These are phyloP conservation scores for Yamadazyma aaseri DNA, from an alignment of 1,139 yeast species.

Conservation along the genomic window DNA sequence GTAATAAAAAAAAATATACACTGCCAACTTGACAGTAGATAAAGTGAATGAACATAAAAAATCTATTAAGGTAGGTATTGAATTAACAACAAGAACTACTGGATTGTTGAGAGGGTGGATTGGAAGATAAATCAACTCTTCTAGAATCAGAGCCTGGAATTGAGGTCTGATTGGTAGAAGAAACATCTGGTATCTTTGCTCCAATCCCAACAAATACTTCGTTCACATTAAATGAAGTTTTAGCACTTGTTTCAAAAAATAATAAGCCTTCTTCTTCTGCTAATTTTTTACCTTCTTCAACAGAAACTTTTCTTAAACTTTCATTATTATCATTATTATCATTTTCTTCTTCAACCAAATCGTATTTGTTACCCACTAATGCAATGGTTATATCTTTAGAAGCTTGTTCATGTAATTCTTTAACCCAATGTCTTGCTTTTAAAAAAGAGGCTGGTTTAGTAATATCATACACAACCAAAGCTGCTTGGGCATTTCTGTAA, in stretches of 20 bases:
- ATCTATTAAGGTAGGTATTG: neutral
- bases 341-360: conserved; percentile 48
- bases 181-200: conserved; percentile 63
- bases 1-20: too few relatives aligned
- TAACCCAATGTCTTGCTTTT: conserved; percentile 99
- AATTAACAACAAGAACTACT: conserved; percentile 11
- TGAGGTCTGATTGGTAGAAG: conserved; percentile 4
- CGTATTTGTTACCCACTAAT: conserved; percentile 88
- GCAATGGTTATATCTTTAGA: conserved; percentile 89
- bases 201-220: conserved; percentile 85
- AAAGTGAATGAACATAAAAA: neutral
- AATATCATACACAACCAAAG: conserved; percentile 91
- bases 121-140: conserved; percentile 25
- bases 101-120: conserved; percentile 7
- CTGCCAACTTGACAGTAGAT: neutral
- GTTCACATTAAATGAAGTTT: conserved; percentile 78
- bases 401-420: conserved; percentile 94
- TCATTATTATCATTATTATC: conserved; percentile 22
- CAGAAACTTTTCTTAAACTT: conserved; percentile 70
- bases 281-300: conserved; percentile 79
- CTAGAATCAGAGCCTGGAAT: conserved; percentile 19
- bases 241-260: conserved; percentile 93
- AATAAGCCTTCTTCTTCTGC: conserved; percentile 72
- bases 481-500: conserved; percentile 98
- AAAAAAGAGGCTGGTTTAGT: conserved; percentile 97